Evolutionary conservation across 1,284 basidiomycete species (phyloP).

Genomic region (Ganoderma resinaceum): DNA sequence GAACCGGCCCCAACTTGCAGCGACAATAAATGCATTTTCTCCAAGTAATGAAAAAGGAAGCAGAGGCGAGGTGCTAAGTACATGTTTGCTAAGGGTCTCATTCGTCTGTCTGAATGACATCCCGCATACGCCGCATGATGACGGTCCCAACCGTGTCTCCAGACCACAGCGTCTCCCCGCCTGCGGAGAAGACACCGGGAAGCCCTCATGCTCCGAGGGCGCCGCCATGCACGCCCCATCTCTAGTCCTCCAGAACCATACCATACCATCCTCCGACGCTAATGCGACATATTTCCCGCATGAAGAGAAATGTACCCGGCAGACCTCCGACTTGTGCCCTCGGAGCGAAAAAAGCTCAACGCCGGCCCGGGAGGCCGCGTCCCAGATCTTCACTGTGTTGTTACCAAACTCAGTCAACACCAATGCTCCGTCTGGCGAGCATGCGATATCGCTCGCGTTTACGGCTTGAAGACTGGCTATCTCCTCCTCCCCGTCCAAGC

Average conservation of each 20-base stretch:
- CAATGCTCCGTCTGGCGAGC: constrained; percentile 24
- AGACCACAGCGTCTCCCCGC: not conserved
- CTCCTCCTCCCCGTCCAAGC: too few relatives aligned
- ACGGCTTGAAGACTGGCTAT: too few relatives aligned
- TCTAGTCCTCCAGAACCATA: not conserved
- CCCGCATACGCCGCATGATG: not conserved
- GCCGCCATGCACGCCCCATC: not conserved
- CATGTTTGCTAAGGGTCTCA: not conserved
- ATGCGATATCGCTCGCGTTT: constrained; percentile 24
- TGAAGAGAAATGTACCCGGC: constrained; percentile 32
- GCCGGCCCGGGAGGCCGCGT: constrained; percentile 30
- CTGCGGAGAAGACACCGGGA: not conserved
- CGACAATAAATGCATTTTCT: too few relatives aligned
- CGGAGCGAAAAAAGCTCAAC: constrained; percentile 25
- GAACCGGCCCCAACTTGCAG: too few relatives aligned
- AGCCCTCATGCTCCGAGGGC: not conserved
- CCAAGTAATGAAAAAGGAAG: too few relatives aligned
- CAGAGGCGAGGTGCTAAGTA: not conserved
- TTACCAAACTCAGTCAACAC: constrained; percentile 25
- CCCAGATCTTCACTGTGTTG: constrained; percentile 21
- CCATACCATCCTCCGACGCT: not conserved
- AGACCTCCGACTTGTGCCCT: constrained; percentile 21
- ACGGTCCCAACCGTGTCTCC: not conserved
- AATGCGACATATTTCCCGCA: constrained; percentile 26
- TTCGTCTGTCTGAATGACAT: not conserved